Conservation (phyloP, 1,139 yeast genomes). For the Diutina mesorugosa region DNA sequence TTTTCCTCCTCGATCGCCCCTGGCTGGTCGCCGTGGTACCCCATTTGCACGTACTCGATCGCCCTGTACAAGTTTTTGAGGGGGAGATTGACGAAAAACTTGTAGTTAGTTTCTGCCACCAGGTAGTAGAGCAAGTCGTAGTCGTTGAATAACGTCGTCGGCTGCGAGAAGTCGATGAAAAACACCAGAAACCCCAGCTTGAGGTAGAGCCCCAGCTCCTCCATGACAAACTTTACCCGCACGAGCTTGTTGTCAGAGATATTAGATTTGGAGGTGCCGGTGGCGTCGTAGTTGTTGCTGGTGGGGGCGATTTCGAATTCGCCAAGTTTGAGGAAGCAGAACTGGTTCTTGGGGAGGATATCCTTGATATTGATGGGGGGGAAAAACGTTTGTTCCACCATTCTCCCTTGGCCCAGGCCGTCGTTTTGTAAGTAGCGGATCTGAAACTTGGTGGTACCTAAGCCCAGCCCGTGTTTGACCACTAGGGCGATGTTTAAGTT, state of each 20-base stretch:
- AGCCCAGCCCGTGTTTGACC: slow-evolving; percentile 39
- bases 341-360: slow-evolving; percentile 38
- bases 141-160: slow-evolving; percentile 29
- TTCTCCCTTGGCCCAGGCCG: slow-evolving; percentile 7
- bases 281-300: not conserved
- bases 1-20: not conserved
- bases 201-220: slow-evolving; percentile 44
- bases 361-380: slow-evolving; percentile 50
- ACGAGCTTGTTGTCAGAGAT: slow-evolving; percentile 14
- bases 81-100: slow-evolving; percentile 29
- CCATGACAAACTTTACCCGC: slow-evolving; percentile 36
- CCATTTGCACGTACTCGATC: slow-evolving; percentile 22
- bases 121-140: slow-evolving; percentile 30
- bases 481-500: slow-evolving; percentile 39
- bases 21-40: slow-evolving; percentile 4
- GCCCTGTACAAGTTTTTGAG: slow-evolving; percentile 31
- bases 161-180: slow-evolving; percentile 41
- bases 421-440: slow-evolving; percentile 16
- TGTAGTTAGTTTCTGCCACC: slow-evolving; percentile 28
- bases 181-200: slow-evolving; percentile 47
- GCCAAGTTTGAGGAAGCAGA: slow-evolving; percentile 41
- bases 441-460: slow-evolving; percentile 48
- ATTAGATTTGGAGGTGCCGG: not conserved
- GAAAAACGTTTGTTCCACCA: slow-evolving; percentile 25
- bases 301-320: slow-evolving; percentile 21